A percentile compares a stretch with the other conserved stretches of the same genome.
Conservation (phyloP, 2,329 filamentous ascomycete species). For the Xylariaceae sp. region DNA sequence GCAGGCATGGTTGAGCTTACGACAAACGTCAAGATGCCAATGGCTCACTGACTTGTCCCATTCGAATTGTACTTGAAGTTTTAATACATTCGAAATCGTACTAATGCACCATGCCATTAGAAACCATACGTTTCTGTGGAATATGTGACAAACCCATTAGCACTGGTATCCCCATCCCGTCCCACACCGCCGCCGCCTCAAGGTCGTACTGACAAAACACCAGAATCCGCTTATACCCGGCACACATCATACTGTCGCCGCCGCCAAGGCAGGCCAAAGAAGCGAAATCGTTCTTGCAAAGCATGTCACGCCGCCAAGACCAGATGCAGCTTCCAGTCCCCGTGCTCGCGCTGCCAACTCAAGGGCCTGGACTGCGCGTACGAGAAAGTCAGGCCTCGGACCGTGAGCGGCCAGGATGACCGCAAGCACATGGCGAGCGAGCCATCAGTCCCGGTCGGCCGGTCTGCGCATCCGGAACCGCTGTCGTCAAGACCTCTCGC, state of each 20-base stretch:
- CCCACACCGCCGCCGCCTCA: too few species aligned
- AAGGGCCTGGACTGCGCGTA: constrained; percentile 8
- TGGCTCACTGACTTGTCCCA: too few species aligned
- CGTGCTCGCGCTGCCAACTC: constrained; percentile 13
- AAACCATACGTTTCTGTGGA: constrained; percentile 14
- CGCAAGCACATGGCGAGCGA: too few species aligned
- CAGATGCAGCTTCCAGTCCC: constrained; percentile 21
- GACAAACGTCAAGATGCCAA: too few species aligned
- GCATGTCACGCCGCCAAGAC: constrained; percentile 21
- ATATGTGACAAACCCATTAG: constrained; percentile 22
- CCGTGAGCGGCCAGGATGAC: too few species aligned
- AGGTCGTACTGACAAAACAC: not conserved
- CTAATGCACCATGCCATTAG: not conserved
- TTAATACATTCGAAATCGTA: too few species aligned
- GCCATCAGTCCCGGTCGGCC: too few species aligned
- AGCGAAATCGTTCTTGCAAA: constrained; percentile 21
- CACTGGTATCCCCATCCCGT: constrained; percentile 12
- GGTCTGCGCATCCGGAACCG: too few species aligned
- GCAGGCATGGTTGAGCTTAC: too few species aligned
- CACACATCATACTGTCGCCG: constrained; percentile 22
- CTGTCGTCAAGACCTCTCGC: too few species aligned
- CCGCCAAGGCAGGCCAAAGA: constrained; percentile 14
- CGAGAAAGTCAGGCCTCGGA: constrained; percentile 1
- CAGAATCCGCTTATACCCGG: constrained; percentile 20
- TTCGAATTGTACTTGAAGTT: too few species aligned